Evolutionary conservation across 148 eudicot species (phyloP).

Genomic region (Rhododendron henanense): DNA sequence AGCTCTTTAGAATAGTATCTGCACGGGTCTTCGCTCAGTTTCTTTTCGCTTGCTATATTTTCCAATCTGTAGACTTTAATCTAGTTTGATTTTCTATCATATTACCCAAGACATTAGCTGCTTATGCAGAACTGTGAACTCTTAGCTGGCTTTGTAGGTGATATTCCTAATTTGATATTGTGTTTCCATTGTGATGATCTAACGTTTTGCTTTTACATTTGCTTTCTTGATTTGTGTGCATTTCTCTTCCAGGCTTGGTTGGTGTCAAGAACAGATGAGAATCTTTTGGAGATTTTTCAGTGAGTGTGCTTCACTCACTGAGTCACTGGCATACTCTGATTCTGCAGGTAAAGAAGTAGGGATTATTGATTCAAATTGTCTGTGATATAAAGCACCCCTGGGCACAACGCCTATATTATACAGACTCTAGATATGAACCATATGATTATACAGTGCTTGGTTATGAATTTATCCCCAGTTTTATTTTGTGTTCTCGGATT

Average conservation of each 20-base stretch:
- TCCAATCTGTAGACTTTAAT: not conserved
- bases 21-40: not conserved
- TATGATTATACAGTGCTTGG: not conserved
- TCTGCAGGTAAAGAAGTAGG: not conserved
- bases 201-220: not conserved
- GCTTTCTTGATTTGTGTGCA: not conserved
- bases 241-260: not conserved
- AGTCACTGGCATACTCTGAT: not conserved
- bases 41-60: not conserved
- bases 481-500: not conserved
- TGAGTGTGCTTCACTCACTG: not conserved
- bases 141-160: not conserved
- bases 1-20: not conserved
- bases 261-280: not conserved
- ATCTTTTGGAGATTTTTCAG: not conserved
- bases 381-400: not conserved
- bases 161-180: not conserved
- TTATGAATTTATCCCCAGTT: not conserved
- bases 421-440: not conserved
- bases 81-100: not conserved
- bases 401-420: not conserved
- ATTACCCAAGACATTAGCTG: not conserved
- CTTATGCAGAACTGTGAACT: not conserved
- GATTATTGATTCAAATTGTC: not conserved
- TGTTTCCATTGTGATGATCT: not conserved